Evolutionary conservation across 2,329 filamentous ascomycete species (phyloP), one percentile per base, ranked within the genome.

Genomic region (Claviceps capensis): DNA sequence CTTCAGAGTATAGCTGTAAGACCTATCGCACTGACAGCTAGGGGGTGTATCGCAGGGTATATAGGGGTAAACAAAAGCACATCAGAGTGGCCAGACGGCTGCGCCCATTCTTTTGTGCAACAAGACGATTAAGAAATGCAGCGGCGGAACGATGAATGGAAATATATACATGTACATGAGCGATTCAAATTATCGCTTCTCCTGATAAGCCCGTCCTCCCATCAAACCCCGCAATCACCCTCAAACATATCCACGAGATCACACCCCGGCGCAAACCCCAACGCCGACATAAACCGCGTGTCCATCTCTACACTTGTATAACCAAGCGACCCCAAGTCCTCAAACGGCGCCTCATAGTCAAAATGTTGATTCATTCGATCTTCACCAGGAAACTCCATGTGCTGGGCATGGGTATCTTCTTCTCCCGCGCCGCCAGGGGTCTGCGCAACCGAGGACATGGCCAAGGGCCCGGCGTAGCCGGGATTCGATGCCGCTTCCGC

Each of bases 261-360:
- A 37, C 77, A 75, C 26, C 80, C 80, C 0, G 81, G 80, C 1
- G 75, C 78, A 61, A 83, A 82, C 0, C 81, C 81, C 19, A 85
- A 68, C 57, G 84, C 84, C 45, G 78, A 73, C 79, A 84, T 82
- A 58, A 84, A 83, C 55, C 82, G 77, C 2, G 77, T 72, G 56
- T 82, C 78, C 13, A 73, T 71, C 26, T 78, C 75, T 45, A 77
- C 65, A 50, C 76, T 73, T 0, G 67, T 65, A 56, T 69, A 72
- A 53, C 76, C 73, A 42, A 75, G 70, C n/a, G 73, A 72, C 17
- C 72, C 72, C 30, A 78, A 65, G 51, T 77, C 74, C 50, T 76
- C 73, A 45, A 77, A 60, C n/a, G 77, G 70, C 2, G 73, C 71
- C 49, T 77, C 74, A 57, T 77, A 75, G 54, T 77, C 74, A 4